Percentiles rank a stretch among this genome's conserved stretches.
These are phyloP conservation scores for Taphrina communis DNA, from an alignment of 1,139 yeast genomes.

Conservation along the genomic window DNA sequence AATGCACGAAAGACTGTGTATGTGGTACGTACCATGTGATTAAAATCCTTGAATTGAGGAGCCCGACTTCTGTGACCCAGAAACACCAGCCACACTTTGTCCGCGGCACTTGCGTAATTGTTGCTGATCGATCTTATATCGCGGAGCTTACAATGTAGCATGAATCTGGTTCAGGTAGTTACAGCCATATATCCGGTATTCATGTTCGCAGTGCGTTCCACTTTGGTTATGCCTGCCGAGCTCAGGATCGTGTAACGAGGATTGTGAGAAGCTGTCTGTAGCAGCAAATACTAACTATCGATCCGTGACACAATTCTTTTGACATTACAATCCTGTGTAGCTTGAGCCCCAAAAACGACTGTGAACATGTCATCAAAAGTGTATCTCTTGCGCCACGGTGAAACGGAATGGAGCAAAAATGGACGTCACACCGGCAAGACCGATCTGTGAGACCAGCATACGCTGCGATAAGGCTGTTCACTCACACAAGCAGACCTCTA, in stretches of 20 bases:
- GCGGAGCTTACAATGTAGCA: too few species aligned
- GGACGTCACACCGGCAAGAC: constrained; percentile 91
- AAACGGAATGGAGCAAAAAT: constrained; percentile 92
- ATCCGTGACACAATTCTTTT: too few species aligned
- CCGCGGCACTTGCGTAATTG: neutral
- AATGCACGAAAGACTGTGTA: too few species aligned
- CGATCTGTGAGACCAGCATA: constrained; percentile 71
- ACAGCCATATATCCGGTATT: too few species aligned
- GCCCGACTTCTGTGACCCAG: neutral
- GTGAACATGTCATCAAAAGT: constrained; percentile 27
- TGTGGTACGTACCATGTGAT: too few species aligned
- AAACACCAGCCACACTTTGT: neutral
- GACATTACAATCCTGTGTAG: neutral
- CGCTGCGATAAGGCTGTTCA: constrained; percentile 52
- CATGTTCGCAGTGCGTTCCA: too few species aligned
- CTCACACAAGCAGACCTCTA: constrained; percentile 14
- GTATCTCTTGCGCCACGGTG: constrained; percentile 55
- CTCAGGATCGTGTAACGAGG: too few species aligned
- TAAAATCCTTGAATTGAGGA: neutral
- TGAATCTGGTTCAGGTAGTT: too few species aligned
- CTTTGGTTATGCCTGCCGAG: too few species aligned
- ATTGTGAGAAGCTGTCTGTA: too few species aligned
- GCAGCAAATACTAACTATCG: too few species aligned
- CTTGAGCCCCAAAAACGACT: neutral
- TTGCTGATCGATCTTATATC: neutral